Base-by-base conservation (phyloP, 1,139 yeast species). In the Geotrichum carabidarum region DNA sequence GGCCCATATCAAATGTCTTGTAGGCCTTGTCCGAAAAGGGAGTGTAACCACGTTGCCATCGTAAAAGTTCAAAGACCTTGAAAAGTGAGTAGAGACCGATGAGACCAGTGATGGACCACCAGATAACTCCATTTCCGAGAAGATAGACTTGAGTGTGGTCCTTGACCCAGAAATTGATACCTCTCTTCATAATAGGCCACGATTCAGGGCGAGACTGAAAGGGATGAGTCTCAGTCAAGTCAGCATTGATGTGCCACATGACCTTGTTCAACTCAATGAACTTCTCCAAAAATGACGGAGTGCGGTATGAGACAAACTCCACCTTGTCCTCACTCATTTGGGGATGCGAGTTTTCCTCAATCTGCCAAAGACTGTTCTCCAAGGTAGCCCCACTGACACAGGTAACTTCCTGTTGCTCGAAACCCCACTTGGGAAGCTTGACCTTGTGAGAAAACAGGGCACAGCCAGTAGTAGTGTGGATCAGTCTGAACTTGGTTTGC, bases 371-470 rank as follows among this genome's bases (percentile, higher is more conserved):
- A 51, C 90, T 80, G 70, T 87, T 82, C 42, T 82, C 80, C 63
- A 83, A 74, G 58, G 80, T 78, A 68, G 97, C 98, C 65, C 83
- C 88, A 50, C 81, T 76, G 51, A 97, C 94, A 72, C 96, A 82
- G 11, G 96, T 84, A 49, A 94, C 99, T 74, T 93, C 99, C 71
- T 89, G 97, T 74, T 94, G 99, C 63, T 86, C 94, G 66, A 86
- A 90, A 1, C 93, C 99, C 97, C 98, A 93, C 56, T 83, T 84
- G 57, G 99, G 99, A 63, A 93, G 80, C 71, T 87, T 88, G 51
- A 82, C 84, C 59, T 81, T 83, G 68, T 88, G 90, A 31, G 98
- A 88, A 72, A 91, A 93, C 65, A 94, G 76, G 66, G 85, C 84
- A 72, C 95, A 83, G 52, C 96, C 96, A 38, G 93, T 79, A 84